These are phyloP conservation scores for Gryganskiella cystojenkinii DNA, from an alignment of 192 early-diverging fungal genomes.

Conservation along the genomic window DNA sequence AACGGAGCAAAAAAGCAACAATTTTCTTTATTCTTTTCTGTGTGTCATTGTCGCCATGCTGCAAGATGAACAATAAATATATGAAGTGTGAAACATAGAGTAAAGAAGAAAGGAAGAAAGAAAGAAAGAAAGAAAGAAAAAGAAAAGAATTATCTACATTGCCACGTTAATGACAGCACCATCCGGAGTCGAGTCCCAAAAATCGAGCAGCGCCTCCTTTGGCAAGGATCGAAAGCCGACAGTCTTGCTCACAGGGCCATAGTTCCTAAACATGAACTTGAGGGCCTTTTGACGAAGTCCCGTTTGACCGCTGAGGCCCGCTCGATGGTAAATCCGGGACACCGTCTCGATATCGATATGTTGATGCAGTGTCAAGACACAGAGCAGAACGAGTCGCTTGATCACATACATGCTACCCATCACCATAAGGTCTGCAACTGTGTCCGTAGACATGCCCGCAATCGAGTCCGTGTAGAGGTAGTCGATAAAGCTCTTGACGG, in stretches of 20 bases:
- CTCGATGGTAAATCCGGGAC: slow-evolving; percentile 64
- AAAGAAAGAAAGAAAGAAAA: neutral
- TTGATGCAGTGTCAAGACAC: slow-evolving; percentile 55
- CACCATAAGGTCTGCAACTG: slow-evolving; percentile 64
- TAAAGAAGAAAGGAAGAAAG: neutral
- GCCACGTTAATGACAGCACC: slow-evolving; percentile 55
- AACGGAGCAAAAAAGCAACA: neutral
- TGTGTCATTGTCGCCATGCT: neutral
- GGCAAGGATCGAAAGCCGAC: slow-evolving; percentile 63
- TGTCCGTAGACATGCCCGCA: slow-evolving; percentile 43
- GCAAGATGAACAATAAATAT: too few species aligned
- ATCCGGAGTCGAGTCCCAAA: slow-evolving; percentile 70
- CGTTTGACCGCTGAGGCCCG: slow-evolving; percentile 58
- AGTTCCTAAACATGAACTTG: slow-evolving; percentile 66
- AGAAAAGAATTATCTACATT: slow-evolving; percentile 2
- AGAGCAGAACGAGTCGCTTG: slow-evolving; percentile 62
- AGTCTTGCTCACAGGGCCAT: slow-evolving; percentile 69
- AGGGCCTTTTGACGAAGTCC: slow-evolving; percentile 64
- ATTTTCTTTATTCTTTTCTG: neutral
- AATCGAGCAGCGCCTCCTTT: slow-evolving; percentile 62
- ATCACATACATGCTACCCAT: slow-evolving; percentile 70
- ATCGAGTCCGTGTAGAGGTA: slow-evolving; percentile 71
- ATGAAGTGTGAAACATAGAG: neutral
- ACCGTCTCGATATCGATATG: slow-evolving; percentile 65
- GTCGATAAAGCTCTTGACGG: slow-evolving; percentile 62